Conservation (phyloP, 2,329 filamentous ascomycete species). For the Atkinsonella hypoxylon region DNA sequence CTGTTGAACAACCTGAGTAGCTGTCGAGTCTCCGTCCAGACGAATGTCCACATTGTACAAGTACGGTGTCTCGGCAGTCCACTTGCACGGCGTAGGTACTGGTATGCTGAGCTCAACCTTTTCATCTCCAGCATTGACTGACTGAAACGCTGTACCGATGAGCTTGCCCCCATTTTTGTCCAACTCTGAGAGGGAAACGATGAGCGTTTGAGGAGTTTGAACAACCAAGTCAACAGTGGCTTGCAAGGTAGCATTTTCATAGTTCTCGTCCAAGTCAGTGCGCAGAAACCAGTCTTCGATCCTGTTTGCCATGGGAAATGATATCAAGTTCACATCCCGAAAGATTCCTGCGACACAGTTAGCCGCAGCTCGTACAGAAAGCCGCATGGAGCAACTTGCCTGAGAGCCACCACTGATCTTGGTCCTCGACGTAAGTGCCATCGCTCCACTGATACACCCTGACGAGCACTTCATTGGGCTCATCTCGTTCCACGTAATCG, state of each 20-base stretch:
- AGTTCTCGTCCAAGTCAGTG: slow-evolving; percentile 38
- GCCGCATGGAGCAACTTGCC: slow-evolving; percentile 22
- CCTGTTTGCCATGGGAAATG: slow-evolving; percentile 34
- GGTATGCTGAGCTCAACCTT: slow-evolving; percentile 31
- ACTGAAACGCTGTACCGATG: slow-evolving; percentile 12
- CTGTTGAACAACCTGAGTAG: slow-evolving; percentile 33
- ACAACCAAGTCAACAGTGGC: slow-evolving; percentile 33
- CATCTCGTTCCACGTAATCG: slow-evolving; percentile 25
- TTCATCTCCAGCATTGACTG: slow-evolving; percentile 15
- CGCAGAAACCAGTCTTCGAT: slow-evolving; percentile 49
- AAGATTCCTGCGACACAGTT: slow-evolving; percentile 41
- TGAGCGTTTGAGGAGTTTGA: slow-evolving; percentile 21
- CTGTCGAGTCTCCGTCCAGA: slow-evolving; percentile 14
- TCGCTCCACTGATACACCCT: slow-evolving; percentile 57
- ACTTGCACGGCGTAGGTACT: slow-evolving; percentile 45
- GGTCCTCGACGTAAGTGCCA: slow-evolving; percentile 55
- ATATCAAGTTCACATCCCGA: slow-evolving; percentile 51
- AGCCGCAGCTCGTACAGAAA: background rate
- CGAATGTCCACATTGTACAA: slow-evolving; percentile 43
- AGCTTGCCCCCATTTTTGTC: slow-evolving; percentile 22
- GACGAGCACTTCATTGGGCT: slow-evolving; percentile 42
- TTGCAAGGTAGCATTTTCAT: slow-evolving; percentile 36
- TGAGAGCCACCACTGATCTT: slow-evolving; percentile 55
- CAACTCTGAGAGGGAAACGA: slow-evolving; percentile 31
- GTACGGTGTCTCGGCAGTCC: slow-evolving; percentile 54